phyloP scores from a whole-genome alignment of 1,284 basidiomycete species.

The Schizophyllum amplum region DNA sequence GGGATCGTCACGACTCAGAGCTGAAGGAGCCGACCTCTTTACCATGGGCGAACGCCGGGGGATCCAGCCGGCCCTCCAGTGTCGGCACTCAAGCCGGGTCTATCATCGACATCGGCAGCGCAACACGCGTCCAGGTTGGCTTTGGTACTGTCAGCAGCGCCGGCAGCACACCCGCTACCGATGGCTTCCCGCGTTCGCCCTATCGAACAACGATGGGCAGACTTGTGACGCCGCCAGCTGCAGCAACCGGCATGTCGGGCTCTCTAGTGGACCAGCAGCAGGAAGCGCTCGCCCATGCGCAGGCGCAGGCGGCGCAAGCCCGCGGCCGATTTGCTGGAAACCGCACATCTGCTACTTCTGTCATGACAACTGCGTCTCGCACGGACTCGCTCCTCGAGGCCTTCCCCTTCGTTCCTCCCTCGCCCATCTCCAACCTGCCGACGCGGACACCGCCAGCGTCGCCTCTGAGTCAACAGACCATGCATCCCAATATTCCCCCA shows the following conservation, averaged over 20 bases:
- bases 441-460: constrained; percentile 66
- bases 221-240: constrained; percentile 39
- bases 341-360: constrained; percentile 52
- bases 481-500: constrained; percentile 17
- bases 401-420: constrained; percentile 80
- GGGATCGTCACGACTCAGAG: constrained; percentile 16
- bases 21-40: constrained; percentile 20
- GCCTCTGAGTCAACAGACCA: constrained; percentile 52
- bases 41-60: constrained; percentile 26
- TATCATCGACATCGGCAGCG: constrained; percentile 53
- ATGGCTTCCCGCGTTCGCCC: constrained; percentile 28
- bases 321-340: constrained; percentile 31
- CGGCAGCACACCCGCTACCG: constrained; percentile 12
- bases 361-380: constrained; percentile 55
- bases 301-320: constrained; percentile 48
- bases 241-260: constrained; percentile 21
- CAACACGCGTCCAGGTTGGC: constrained; percentile 56
- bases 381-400: constrained; percentile 77
- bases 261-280: constrained; percentile 54
- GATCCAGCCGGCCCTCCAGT: constrained; percentile 45
- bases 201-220: constrained; percentile 57
- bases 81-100: constrained; percentile 56
- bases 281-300: constrained; percentile 43
- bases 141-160: constrained; percentile 26
- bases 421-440: constrained; percentile 71